Conservation (phyloP, 495 filamentous ascomycete species). For the Hypoxylon fragiforme region DNA sequence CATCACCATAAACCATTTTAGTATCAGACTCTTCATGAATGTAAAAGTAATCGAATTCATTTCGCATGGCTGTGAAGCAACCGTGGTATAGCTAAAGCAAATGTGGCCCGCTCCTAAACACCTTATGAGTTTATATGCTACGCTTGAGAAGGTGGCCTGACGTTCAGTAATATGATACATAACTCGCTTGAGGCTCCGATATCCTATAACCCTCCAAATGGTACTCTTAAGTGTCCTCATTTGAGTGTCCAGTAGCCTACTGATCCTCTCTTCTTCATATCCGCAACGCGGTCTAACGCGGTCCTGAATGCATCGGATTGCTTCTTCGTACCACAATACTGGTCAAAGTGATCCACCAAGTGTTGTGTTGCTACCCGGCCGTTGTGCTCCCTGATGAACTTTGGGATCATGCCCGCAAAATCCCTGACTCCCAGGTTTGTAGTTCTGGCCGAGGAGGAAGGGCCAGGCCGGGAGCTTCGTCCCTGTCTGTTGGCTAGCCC, state of each 20-base stretch:
- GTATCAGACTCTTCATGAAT: too few species aligned
- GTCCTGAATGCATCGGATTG: conserved; percentile 53
- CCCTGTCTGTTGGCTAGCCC: conserved; percentile 62
- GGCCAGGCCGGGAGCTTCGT: conserved; percentile 43
- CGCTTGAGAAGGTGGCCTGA: too few species aligned
- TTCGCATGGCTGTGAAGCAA: too few species aligned
- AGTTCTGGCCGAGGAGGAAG: conserved; percentile 22
- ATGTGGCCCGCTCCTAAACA: too few species aligned
- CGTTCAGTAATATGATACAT: too few species aligned
- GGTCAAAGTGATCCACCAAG: conserved; percentile 75
- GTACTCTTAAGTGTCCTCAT: conserved; percentile 25
- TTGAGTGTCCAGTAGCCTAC: conserved; percentile 49
- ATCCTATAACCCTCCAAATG: too few species aligned
- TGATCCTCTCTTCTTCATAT: conserved; percentile 44
- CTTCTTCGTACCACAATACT: conserved; percentile 47
- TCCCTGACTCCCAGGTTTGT: conserved; percentile 49
- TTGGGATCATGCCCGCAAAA: conserved; percentile 73
- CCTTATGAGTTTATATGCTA: too few species aligned
- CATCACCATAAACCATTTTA: too few species aligned
- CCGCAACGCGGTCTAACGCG: conserved; percentile 55
- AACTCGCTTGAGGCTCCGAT: too few species aligned
- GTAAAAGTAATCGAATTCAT: too few species aligned
- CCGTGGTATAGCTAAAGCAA: too few species aligned
- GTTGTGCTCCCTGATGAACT: conserved; percentile 71
- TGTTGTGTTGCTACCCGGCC: conserved; percentile 72